phyloP scores from a whole-genome alignment of 179 eudicot genomes.

The Amaranthus tricolor region DNA sequence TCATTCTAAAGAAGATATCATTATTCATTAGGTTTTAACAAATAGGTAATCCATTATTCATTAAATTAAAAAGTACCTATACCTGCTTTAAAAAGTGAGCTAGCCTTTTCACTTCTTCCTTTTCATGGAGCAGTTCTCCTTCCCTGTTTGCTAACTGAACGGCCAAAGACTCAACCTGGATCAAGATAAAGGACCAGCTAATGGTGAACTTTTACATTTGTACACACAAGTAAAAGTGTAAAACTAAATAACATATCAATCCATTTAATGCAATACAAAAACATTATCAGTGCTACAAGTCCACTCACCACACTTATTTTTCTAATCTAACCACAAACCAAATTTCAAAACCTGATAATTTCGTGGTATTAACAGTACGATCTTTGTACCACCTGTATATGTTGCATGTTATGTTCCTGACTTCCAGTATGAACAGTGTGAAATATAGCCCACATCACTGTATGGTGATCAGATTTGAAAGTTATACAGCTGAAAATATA shows the following conservation, averaged over 20 bases:
- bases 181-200: conserved; percentile 12
- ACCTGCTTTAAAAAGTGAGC: conserved; percentile 94
- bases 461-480: too few species aligned
- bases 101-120: conserved; percentile 89
- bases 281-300: too few species aligned
- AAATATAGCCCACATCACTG: too few species aligned
- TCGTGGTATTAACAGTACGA: too few species aligned
- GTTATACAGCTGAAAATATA: too few species aligned
- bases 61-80: conserved; percentile 8
- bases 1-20: not conserved
- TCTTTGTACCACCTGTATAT: too few species aligned
- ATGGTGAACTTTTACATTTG: not conserved
- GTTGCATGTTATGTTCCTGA: too few species aligned
- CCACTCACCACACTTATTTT: too few species aligned
- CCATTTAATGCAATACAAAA: not conserved
- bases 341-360: too few species aligned
- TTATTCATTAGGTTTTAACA: not conserved
- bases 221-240: not conserved
- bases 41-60: not conserved
- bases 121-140: conserved; percentile 93
- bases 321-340: too few species aligned
- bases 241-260: not conserved
- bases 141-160: conserved; percentile 89
- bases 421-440: too few species aligned
- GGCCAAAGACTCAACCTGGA: conserved; percentile 95